Conservation (phyloP, 2,329 filamentous ascomycete genomes). For the Didymella pinodella region DNA sequence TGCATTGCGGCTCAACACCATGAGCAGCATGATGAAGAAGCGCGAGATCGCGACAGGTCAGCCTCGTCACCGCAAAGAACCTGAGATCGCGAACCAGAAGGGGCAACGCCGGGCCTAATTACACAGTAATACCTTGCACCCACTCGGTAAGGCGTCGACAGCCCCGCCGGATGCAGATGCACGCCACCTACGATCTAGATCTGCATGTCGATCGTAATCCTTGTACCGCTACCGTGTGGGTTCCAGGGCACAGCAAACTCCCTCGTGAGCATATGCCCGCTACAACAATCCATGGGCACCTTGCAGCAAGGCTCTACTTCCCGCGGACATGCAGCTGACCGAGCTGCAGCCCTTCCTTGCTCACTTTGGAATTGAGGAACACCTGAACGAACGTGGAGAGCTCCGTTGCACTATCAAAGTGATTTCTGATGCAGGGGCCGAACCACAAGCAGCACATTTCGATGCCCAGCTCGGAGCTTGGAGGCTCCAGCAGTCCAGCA, state of each 20-base stretch:
- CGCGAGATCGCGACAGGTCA: no score
- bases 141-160: background rate
- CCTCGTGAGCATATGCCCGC: background rate
- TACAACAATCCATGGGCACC: background rate
- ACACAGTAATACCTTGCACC: no score
- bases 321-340: background rate
- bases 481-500: background rate
- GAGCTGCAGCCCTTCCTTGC: background rate
- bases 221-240: background rate
- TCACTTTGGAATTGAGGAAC: conserved; percentile 2
- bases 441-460: conserved; percentile 2
- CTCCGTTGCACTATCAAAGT: conserved; percentile 5
- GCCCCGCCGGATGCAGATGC: background rate
- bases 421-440: background rate
- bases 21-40: no score
- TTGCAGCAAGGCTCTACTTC: background rate
- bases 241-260: background rate
- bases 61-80: no score
- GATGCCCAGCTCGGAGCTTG: conserved; percentile 4
- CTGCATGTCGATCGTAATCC: background rate
- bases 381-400: conserved; percentile 1
- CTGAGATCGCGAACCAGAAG: background rate
- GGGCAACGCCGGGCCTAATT: no score
- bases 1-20: no score
- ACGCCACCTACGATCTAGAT: background rate